phyloP scores from a whole-genome alignment of 2,329 filamentous ascomycete genomes.

The Biscogniauxia sp. region DNA sequence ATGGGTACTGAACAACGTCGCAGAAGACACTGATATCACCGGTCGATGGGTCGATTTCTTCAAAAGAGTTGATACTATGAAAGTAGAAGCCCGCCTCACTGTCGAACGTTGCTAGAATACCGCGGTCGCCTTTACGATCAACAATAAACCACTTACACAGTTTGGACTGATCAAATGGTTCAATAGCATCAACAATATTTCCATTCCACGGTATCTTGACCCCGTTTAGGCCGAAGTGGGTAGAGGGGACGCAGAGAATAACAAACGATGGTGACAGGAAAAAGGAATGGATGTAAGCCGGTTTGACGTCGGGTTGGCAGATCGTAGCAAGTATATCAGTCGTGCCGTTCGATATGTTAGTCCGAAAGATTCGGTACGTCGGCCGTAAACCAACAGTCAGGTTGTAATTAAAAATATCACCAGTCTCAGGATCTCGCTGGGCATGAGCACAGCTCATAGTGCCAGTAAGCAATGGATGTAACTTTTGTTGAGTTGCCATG shows the following conservation, averaged over 20 bases:
- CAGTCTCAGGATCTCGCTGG: constrained; percentile 66
- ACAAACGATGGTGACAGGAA: constrained; percentile 71
- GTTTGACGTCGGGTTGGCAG: constrained; percentile 41
- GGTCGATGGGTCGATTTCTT: constrained; percentile 48
- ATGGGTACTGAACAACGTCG: constrained; percentile 64
- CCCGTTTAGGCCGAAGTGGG: constrained; percentile 58
- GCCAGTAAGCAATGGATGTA: constrained; percentile 69
- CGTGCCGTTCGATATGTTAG: constrained; percentile 59
- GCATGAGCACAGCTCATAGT: constrained; percentile 69
- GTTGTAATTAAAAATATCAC: constrained; percentile 81
- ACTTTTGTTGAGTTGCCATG: constrained; percentile 52
- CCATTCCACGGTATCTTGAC: constrained; percentile 60
- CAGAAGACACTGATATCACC: constrained; percentile 53
- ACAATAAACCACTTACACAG: constrained; percentile 71
- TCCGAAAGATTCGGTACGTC: constrained; percentile 68
- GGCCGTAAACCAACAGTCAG: constrained; percentile 57
- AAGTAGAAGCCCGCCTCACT: constrained; percentile 73
- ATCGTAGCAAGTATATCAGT: constrained; percentile 72
- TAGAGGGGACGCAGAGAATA: constrained; percentile 69
- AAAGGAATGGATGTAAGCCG: constrained; percentile 81
- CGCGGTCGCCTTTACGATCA: constrained; percentile 60
- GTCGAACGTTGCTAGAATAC: constrained; percentile 67
- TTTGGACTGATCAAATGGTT: constrained; percentile 55
- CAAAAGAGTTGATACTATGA: constrained; percentile 75
- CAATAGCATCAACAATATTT: constrained; percentile 68